Base-by-base conservation (phyloP, 306 rosid species). In the Ormosia emarginata region DNA sequence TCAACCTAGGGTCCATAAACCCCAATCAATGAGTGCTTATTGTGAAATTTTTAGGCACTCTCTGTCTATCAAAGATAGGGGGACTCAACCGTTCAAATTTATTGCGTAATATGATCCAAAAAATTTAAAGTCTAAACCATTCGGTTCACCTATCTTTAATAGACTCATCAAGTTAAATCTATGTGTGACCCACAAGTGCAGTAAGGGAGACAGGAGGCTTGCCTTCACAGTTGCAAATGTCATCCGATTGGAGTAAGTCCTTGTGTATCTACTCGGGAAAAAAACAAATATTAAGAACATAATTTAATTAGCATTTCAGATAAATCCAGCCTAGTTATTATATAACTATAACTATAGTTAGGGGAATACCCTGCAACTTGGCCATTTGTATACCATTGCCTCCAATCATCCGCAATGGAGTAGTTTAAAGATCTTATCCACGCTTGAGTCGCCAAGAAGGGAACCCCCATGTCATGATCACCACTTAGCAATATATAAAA, bases 221-320 rank as follows among this genome's bases (percentile, higher is more conserved):
- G 78, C 94, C 92, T 90, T 90, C 9, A 88, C 84, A 14, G 90
- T 90, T 9, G 90, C 94, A 83, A 84, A 90, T 18, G 90, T 90
- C 88, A 90, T 88, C 50, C 15, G 30, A 52, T 88, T 90, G 7
- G 88, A 67, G 78, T 87, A 87, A 46, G 86, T 87, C 65, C 90
- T 88, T 0, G 92, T 87, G 75, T 86, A 90, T 7, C 94, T 90
- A 34, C 65, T 12, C 34, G 44, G 34, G 56, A 49, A 13, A 47
- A 7, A 44, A 30, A 36, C 34, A 6, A 34, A 13, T 2, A 63
- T 37, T 24, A 74, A 8, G 8, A 13, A 7, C 47, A 4, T 8
- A 4, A 10, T 9, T 3, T 40, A 65, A n/a, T 65, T 4, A 44
- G 33, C 4, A 7, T 30, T n/a, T 46, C 13, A 0, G 0, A 39